These are phyloP conservation scores for Coix lacrymajobi DNA, from an alignment of 176 grass and related monocot genomes.

Conservation along the genomic window DNA sequence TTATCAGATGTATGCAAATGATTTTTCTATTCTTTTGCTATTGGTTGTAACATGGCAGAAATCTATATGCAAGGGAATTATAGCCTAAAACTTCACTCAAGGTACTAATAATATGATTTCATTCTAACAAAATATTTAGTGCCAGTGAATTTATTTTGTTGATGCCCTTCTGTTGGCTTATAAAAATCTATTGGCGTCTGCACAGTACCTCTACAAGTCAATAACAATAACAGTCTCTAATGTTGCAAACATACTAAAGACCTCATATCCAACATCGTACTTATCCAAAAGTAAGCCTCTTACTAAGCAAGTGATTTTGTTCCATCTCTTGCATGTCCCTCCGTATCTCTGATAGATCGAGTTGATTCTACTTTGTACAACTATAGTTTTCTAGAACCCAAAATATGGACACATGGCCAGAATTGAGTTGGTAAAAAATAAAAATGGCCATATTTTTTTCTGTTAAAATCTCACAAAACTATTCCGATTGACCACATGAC, in stretches of 20 bases:
- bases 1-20: no score
- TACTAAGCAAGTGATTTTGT: background rate
- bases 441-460: background rate
- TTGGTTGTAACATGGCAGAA: no score
- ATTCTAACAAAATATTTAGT: no score
- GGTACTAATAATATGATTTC: no score
- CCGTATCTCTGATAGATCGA: background rate
- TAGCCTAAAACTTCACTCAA: no score
- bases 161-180: slow-evolving; percentile 23
- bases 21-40: no score
- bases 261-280: no score
- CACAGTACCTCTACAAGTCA: slow-evolving; percentile 32
- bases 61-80: no score
- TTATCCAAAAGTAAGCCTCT: slow-evolving; percentile 21
- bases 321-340: background rate
- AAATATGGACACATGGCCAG: background rate
- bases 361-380: background rate
- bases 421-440: background rate
- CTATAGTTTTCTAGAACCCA: background rate
- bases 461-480: background rate
- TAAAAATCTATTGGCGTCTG: background rate
- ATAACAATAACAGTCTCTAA: no score
- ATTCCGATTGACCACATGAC: background rate
- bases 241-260: no score
- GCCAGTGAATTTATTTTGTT: no score